Evolutionary conservation across 768 basidiomycete genomes (phyloP).

Genomic region (Mycena rebaudengoi): DNA sequence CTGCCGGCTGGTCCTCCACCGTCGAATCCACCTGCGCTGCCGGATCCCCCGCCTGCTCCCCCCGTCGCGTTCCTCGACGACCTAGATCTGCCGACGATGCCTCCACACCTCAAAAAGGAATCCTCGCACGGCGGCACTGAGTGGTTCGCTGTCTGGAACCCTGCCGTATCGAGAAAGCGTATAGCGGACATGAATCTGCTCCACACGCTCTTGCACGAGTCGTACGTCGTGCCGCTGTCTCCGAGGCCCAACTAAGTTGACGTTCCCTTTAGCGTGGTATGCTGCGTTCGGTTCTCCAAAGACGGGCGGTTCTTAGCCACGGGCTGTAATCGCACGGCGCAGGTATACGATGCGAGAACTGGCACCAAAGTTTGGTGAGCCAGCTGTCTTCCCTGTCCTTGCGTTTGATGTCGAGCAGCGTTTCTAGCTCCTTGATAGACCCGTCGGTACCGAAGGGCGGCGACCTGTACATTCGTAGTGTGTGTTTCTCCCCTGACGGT

Average conservation of each 20-base stretch:
- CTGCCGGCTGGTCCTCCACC: conserved; percentile 35
- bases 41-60: conserved; percentile 40
- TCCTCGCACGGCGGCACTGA: conserved; percentile 53
- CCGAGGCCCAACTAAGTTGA: not conserved
- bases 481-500: conserved; percentile 85
- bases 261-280: conserved; percentile 39
- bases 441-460: conserved; percentile 28
- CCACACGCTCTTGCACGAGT: conserved; percentile 78
- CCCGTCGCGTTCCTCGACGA: conserved; percentile 39
- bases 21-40: conserved; percentile 38
- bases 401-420: conserved; percentile 42
- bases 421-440: conserved; percentile 25
- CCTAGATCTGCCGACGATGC: conserved; percentile 46
- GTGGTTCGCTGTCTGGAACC: conserved; percentile 81
- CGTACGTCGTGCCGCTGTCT: conserved; percentile 45
- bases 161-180: conserved; percentile 59
- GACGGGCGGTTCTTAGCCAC: conserved; percentile 84
- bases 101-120: conserved; percentile 59
- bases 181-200: conserved; percentile 70
- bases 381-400: conserved; percentile 63
- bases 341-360: conserved; percentile 83
- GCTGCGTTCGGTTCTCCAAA: conserved; percentile 83
- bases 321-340: conserved; percentile 83
- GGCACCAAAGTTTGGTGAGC: conserved; percentile 74
- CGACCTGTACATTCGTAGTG: conserved; percentile 76